Evolutionary conservation across 306 rosid species (phyloP).

Genomic region (Cajanus cajan): DNA sequence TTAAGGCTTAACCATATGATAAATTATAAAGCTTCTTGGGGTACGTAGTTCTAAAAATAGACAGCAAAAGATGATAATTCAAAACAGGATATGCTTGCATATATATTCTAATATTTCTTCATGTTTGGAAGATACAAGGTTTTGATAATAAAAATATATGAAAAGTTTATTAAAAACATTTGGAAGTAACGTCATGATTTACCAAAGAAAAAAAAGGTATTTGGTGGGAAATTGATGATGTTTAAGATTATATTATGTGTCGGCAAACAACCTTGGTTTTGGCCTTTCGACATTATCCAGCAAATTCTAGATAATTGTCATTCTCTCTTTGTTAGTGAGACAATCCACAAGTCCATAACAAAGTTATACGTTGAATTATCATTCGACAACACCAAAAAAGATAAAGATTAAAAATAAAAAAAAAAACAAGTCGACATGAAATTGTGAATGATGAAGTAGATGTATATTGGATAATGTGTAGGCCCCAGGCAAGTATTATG

Average conservation of each 20-base stretch:
- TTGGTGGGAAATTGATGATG: conserved; percentile 14
- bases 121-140: not conserved
- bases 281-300: not conserved
- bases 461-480: conserved; percentile 9
- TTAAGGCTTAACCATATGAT: not conserved
- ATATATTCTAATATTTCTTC: not conserved
- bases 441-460: not conserved
- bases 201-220: not conserved
- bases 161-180: not conserved
- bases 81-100: not conserved
- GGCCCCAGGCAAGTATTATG: conserved; percentile 1
- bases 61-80: not conserved
- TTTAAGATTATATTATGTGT: not conserved
- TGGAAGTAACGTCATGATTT: not conserved
- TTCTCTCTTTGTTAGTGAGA: not conserved
- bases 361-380: not conserved
- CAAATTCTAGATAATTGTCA: not conserved
- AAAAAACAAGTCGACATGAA: not conserved
- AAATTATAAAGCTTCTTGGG: not conserved
- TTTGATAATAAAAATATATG: not conserved
- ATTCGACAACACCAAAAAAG: not conserved
- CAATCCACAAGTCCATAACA: too few species aligned
- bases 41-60: not conserved
- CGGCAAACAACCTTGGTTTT: conserved; percentile 22
- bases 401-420: conserved; percentile 11